Percentiles rank a stretch among this genome's conserved stretches.
Evolutionary conservation across 129 eudicot genomes (phyloP).

Genomic region (Tagetes erecta): DNA sequence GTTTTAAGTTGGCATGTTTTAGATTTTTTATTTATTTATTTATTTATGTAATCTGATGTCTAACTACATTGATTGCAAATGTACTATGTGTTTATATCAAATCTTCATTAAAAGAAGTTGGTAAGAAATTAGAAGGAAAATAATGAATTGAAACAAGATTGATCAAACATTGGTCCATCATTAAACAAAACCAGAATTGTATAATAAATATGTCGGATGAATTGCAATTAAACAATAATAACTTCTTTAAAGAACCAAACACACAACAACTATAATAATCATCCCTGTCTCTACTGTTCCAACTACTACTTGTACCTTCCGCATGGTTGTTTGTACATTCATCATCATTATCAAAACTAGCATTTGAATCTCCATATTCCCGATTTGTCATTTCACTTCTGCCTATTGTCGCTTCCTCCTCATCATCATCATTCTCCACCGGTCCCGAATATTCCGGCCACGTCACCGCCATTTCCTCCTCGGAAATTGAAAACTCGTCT

Average conservation of each 20-base stretch:
- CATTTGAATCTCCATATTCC: conserved; percentile 33
- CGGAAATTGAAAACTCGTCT: conserved; percentile 1
- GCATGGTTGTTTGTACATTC: conserved; percentile 22
- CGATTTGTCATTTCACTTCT: conserved; percentile 23
- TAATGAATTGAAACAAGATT: conserved; percentile 17
- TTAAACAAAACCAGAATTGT: conserved; percentile 28
- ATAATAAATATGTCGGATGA: conserved; percentile 40
- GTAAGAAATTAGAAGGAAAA: conserved; percentile 2
- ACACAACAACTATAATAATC: conserved; percentile 38
- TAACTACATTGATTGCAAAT: no score
- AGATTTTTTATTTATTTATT: no score
- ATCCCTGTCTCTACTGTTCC: conserved; percentile 24
- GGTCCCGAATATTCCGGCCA: conserved; percentile 27
- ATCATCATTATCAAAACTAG: conserved; percentile 11
- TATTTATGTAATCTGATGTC: no score
- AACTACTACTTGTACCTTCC: conserved; percentile 32
- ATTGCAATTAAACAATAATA: conserved; percentile 26
- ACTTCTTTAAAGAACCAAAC: conserved; percentile 8
- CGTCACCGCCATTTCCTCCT: conserved; percentile 5
- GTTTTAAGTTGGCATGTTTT: no score
- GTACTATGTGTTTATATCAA: background rate
- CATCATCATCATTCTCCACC: conserved; percentile 2
- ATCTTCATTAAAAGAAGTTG: conserved; percentile 21
- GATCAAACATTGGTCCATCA: conserved; percentile 11
- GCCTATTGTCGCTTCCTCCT: background rate